These are phyloP conservation scores for Backusella liffmaniae DNA, from an alignment of 192 early-diverging fungal species.

Conservation along the genomic window DNA sequence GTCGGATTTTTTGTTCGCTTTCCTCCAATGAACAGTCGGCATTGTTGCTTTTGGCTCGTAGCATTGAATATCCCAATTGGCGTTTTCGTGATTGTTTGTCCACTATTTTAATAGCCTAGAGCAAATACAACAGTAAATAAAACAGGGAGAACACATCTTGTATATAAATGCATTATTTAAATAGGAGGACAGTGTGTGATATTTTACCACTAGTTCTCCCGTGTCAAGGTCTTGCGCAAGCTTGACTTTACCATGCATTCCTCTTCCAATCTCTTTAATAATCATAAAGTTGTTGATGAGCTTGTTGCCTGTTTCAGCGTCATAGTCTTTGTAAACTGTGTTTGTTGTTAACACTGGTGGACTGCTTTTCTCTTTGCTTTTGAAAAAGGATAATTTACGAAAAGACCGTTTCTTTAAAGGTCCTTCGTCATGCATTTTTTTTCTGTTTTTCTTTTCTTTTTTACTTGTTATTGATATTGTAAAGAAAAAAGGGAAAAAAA, in stretches of 20 bases:
- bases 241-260: conserved; percentile 96
- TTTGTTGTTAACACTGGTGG: conserved; percentile 76
- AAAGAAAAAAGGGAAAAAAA: background rate
- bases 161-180: background rate
- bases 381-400: conserved; percentile 8
- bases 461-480: background rate
- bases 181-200: background rate
- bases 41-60: conserved; percentile 21
- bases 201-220: conserved; percentile 70
- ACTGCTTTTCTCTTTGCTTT: background rate
- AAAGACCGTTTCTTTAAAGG: conserved; percentile 4
- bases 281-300: conserved; percentile 97
- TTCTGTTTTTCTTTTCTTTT: background rate
- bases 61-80: conserved; percentile 26
- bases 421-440: background rate
- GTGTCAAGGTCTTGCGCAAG: conserved; percentile 80
- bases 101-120: conserved; percentile 67
- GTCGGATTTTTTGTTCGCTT: conserved; percentile 81
- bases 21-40: background rate
- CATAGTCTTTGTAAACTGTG: conserved; percentile 79
- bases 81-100: conserved; percentile 58
- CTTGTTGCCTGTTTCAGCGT: conserved; percentile 85
- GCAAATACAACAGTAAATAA: background rate
- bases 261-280: conserved; percentile 85
- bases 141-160: background rate